Evolutionary conservation across 2,329 filamentous ascomycete genomes (phyloP).

Genomic region (Coleophoma cylindrospora): DNA sequence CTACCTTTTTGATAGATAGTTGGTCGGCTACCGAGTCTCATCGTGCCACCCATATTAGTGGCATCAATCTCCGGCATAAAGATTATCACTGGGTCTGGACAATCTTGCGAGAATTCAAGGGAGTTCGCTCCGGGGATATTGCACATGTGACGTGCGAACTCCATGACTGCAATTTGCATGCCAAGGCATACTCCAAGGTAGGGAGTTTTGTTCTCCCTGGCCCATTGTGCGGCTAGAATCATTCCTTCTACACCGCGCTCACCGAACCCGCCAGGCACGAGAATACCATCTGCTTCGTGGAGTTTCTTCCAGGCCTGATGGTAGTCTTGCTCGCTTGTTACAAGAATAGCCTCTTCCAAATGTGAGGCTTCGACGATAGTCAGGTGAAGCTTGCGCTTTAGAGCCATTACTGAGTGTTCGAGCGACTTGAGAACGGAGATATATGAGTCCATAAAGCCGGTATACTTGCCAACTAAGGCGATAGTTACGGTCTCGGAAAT

Average conservation of each 20-base stretch:
- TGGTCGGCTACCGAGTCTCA: constrained; percentile 63
- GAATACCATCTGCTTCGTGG: constrained; percentile 59
- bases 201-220: constrained; percentile 72
- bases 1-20: constrained; percentile 70
- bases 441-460: constrained; percentile 78
- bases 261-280: constrained; percentile 62
- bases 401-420: constrained; percentile 88
- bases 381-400: constrained; percentile 72
- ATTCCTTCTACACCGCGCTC: constrained; percentile 81
- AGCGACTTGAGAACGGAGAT: constrained; percentile 79
- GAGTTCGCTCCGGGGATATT: constrained; percentile 42
- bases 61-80: constrained; percentile 90
- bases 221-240: constrained; percentile 80
- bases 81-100: constrained; percentile 52
- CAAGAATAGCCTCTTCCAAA: constrained; percentile 63
- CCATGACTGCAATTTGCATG: constrained; percentile 79
- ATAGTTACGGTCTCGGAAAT: constrained; percentile 70
- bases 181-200: constrained; percentile 90
- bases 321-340: constrained; percentile 63
- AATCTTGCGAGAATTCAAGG: constrained; percentile 24
- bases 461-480: constrained; percentile 90
- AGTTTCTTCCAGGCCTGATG: constrained; percentile 84
- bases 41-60: constrained; percentile 76
- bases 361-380: constrained; percentile 82
- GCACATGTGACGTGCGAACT: constrained; percentile 75